Base-by-base conservation (phyloP, 306 rosid genomes). In the Dicorynia guianensis region DNA sequence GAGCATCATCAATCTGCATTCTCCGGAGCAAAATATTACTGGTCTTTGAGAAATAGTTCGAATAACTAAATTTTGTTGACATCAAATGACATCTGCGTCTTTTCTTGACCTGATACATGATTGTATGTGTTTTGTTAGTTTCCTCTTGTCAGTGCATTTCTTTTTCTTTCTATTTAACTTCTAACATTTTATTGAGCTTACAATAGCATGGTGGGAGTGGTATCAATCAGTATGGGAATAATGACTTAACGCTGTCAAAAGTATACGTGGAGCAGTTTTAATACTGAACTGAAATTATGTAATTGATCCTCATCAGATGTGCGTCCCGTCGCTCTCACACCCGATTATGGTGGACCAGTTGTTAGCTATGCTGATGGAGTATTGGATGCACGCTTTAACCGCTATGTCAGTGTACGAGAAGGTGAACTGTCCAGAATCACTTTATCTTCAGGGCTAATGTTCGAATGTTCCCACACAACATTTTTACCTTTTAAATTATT, bases 361-460 rank as follows among this genome's bases (percentile, higher is more conserved):
- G 90, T 90, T 56, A 85, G 98, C 79, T 92, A 90, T 69, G 97
- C 99, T 5, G 98, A 96, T 74, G 99, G 98, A 49, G 76, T 85
- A 65, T 87, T 89, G 65, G 99, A 96, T 86, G 69, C 83, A 56
- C 93, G 90, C 48, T 86, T 90, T 74, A 80, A 90, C 63, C 85
- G 99, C 64, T 96, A 68, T 87, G 59, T 92, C 56, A 75, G 93
- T 60, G 89, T 96, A 40, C 89, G 74, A 76, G 99, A 96, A 96
- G 99, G 99, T 92, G 71, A 6, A 71, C 38, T 20, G n/a, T 72
- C 8, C 55, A 47, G 8, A 0, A 30, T 0, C 17, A 42, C 20
- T 75, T 63, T 17, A 1, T 64, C 53, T 35, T 47, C 30, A 13
- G 64, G 49, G 56, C 46, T 36, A 49, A 15, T 52, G 18, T 69